These are phyloP conservation scores for Xanthoceras sorbifolium DNA, from an alignment of 345 rosid species.

Conservation along the genomic window DNA sequence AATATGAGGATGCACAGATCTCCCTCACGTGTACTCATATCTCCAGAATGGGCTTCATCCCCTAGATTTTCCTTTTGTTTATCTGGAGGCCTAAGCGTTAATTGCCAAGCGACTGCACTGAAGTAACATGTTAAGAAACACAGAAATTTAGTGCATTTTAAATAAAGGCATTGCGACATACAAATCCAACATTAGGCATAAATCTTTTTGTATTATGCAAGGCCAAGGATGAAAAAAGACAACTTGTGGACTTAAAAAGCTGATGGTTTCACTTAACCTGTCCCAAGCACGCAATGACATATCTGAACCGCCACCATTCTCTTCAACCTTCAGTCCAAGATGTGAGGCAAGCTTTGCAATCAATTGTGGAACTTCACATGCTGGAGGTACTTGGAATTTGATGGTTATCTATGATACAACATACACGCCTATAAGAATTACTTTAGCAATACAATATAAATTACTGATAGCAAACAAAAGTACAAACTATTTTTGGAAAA, in stretches of 20 bases:
- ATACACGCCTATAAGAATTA: slow-evolving; percentile 11
- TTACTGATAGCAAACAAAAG: too few species aligned
- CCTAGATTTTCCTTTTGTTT: slow-evolving; percentile 42
- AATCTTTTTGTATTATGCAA: background rate
- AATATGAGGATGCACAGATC: slow-evolving; percentile 79
- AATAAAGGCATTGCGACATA: background rate
- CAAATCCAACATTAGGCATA: background rate
- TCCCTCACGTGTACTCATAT: slow-evolving; percentile 35
- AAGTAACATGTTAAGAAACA: slow-evolving; percentile 20
- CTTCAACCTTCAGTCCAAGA: slow-evolving; percentile 75
- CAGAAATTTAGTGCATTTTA: slow-evolving; percentile 1
- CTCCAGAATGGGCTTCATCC: slow-evolving; percentile 32
- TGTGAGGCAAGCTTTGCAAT: slow-evolving; percentile 77
- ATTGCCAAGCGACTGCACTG: slow-evolving; percentile 96
- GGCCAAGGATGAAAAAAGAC: background rate
- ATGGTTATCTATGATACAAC: slow-evolving; percentile 57
- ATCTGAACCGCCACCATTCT: slow-evolving; percentile 73
- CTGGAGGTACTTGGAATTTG: slow-evolving; percentile 79
- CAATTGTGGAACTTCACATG: slow-evolving; percentile 71
- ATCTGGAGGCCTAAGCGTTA: slow-evolving; percentile 58
- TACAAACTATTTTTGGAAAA: background rate
- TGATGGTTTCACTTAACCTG: slow-evolving; percentile 44
- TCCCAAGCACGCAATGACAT: slow-evolving; percentile 91
- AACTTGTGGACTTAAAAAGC: background rate
- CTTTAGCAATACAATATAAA: background rate